Conservation (phyloP, 305 asterid genomes). For the Ajuga reptans region DNA sequence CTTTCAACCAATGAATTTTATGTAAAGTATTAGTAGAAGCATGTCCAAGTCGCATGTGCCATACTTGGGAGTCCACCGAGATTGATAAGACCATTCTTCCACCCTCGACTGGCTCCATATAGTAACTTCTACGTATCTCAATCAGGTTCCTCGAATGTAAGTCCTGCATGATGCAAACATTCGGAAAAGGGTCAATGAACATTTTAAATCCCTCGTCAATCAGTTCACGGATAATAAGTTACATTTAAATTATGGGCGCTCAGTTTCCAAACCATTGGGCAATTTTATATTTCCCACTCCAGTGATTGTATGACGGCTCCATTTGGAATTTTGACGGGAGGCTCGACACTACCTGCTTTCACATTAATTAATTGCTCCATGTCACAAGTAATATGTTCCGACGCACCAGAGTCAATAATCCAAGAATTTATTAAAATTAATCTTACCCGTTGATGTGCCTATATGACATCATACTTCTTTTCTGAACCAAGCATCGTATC, state of each 20-base stretch:
- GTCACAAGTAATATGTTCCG: not conserved
- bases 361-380: not conserved
- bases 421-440: not conserved
- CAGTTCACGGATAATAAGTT: not conserved
- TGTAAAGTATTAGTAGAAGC: not conserved
- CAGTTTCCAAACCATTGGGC: not conserved
- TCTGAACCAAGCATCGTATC: too few species aligned
- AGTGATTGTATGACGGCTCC: not conserved
- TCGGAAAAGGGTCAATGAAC: not conserved
- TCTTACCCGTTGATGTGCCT: too few species aligned
- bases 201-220: not conserved
- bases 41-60: not conserved
- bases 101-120: not conserved
- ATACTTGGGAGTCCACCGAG: not conserved
- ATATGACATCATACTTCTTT: too few species aligned
- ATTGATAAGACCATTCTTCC: not conserved
- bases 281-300: not conserved
- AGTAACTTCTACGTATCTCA: not conserved
- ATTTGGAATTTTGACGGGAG: too few species aligned
- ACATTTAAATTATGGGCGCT: not conserved
- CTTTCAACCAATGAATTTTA: not conserved
- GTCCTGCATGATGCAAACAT: not conserved
- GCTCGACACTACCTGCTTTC: not conserved
- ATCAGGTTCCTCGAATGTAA: not conserved
- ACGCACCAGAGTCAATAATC: not conserved